A percentile compares a stretch with the other conserved stretches of the same genome.
Conservation (phyloP, 1,284 basidiomycete species). For the Sanguinoderma infundibulare region DNA sequence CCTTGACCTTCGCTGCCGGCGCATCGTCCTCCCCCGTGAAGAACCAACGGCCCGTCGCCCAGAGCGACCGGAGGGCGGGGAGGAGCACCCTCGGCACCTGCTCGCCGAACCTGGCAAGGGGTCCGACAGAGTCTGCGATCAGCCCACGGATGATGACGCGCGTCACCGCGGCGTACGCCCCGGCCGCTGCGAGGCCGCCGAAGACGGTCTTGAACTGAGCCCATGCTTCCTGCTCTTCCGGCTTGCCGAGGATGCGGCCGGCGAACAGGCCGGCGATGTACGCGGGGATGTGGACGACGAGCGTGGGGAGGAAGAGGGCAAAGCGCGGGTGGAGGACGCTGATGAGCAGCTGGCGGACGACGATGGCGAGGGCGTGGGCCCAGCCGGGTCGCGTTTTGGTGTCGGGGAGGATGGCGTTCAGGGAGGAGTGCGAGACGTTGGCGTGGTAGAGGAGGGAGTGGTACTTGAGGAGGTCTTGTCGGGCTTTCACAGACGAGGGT, state of each 20-base stretch:
- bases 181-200: conserved; percentile 68
- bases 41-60: conserved; percentile 15
- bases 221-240: conserved; percentile 80
- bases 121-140: not conserved
- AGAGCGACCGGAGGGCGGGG: conserved; percentile 4
- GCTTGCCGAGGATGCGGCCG: conserved; percentile 68
- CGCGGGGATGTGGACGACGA: conserved; percentile 80
- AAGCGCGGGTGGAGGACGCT: conserved; percentile 73
- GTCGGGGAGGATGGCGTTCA: conserved; percentile 72
- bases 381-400: conserved; percentile 63
- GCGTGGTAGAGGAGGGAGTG: conserved; percentile 83
- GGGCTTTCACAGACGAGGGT: conserved; percentile 44
- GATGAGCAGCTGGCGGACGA: conserved; percentile 76
- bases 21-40: conserved; percentile 5
- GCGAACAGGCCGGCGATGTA: conserved; percentile 79
- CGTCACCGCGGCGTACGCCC: conserved; percentile 43
- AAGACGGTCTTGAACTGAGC: conserved; percentile 92
- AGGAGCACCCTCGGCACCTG: conserved; percentile 3
- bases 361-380: conserved; percentile 71
- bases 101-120: not conserved
- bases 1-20: conserved; percentile 10
- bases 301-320: conserved; percentile 84
- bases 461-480: conserved; percentile 75
- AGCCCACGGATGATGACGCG: conserved; percentile 13
- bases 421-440: conserved; percentile 67